Evolutionary conservation across 352 stramenopile species (phyloP), one percentile per base, ranked within the genome.

Genomic region (Pythium phragmiticola): DNA sequence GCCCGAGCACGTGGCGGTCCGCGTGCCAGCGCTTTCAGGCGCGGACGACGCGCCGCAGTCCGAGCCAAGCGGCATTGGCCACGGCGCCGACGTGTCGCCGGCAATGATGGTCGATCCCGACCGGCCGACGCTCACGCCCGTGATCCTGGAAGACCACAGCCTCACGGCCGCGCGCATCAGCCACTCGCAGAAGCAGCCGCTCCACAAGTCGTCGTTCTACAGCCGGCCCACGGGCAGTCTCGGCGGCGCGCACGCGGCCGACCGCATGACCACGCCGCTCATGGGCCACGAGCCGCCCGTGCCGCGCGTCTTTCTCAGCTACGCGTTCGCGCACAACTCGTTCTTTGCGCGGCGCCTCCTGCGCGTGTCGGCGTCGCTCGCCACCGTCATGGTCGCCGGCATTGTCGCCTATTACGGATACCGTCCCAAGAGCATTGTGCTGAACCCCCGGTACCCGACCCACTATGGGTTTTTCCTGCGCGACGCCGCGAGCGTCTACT

Each of bases 331-430:
- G 7, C 68, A 88, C 62, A 95, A 93, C 63, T 88, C 82, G 41
- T 95, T 92, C 68, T 95, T 95, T 46, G 84, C 86, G 4, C 69
- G 72, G 23, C 78, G 84, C 0, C 42, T 95, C 42, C 34, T 94
- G 45, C 72, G 70, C 36, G 72, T 80, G 2, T 78, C 82, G 11
- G 2, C 77, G 16, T 60, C 70, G 23, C 50, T 93, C 14, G 63
- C 74, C 0, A 50, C 65, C 11, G 66, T 87, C 16, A 68, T 92
- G 65, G 60, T 73, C 6, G 47, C 71, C 0, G 84, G 82, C 4
- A 50, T 91, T 16, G 68, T 67, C 2, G 75, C 92, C 39, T 95
- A 94, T 68, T 94, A 91, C 68, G 72, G 77, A 21, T 92, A 90
- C 72, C 66, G 78, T 16, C 78, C 82, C 0, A 19, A 68, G 0